These are phyloP conservation scores for Aureobasidium uvarum DNA, from an alignment of 2,329 filamentous ascomycete genomes.

Conservation along the genomic window DNA sequence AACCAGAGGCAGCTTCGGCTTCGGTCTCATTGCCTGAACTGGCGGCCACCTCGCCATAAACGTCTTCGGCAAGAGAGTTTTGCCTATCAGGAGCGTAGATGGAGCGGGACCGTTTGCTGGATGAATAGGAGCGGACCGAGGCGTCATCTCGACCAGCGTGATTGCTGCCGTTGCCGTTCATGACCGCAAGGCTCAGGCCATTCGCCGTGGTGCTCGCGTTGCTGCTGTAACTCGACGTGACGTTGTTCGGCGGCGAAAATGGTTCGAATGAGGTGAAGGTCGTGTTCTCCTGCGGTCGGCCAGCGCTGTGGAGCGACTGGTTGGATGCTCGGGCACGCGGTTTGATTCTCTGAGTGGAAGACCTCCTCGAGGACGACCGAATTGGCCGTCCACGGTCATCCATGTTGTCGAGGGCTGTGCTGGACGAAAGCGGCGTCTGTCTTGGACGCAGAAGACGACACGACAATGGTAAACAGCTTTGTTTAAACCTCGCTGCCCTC, in stretches of 20 bases:
- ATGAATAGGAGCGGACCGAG: constrained; percentile 27
- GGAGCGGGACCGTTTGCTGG: constrained; percentile 29
- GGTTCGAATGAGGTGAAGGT: constrained; percentile 30
- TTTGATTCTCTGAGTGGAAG: constrained; percentile 27
- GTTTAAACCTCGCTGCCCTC: constrained; percentile 9
- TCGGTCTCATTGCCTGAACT: constrained; percentile 18
- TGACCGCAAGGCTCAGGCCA: neutral
- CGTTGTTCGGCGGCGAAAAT: constrained; percentile 28
- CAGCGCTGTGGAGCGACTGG: constrained; percentile 26
- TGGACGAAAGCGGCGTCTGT: neutral
- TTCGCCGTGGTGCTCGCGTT: constrained; percentile 6
- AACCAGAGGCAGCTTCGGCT: constrained; percentile 12
- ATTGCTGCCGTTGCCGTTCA: constrained; percentile 7
- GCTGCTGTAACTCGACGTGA: constrained; percentile 21
- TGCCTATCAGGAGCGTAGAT: constrained; percentile 29
- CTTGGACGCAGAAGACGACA: neutral
- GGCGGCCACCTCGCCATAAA: constrained; percentile 17
- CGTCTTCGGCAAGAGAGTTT: constrained; percentile 27
- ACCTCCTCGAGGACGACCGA: constrained; percentile 27
- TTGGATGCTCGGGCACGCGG: constrained; percentile 27
- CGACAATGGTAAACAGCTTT: constrained; percentile 8
- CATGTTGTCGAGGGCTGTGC: constrained; percentile 14
- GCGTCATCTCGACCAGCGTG: constrained; percentile 10
- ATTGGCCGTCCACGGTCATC: constrained; percentile 27
- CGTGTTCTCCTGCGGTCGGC: constrained; percentile 26